Conservation (phyloP, 2,329 filamentous ascomycete genomes). For the Daldinia eschscholtzii region DNA sequence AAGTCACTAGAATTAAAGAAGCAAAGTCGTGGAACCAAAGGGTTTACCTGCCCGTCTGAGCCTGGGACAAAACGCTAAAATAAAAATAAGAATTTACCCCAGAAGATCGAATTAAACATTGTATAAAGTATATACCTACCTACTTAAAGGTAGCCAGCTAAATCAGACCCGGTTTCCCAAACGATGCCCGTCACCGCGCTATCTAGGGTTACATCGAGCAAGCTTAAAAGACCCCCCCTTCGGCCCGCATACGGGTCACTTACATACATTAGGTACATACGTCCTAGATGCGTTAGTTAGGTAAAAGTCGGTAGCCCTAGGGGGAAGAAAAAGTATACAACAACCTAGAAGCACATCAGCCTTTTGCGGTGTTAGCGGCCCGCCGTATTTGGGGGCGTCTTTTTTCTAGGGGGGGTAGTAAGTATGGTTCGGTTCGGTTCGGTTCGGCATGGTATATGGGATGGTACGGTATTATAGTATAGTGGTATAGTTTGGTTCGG, state of each 20-base stretch:
- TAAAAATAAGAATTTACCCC: neutral
- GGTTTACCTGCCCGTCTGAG: constrained; percentile 28
- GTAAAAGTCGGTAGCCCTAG: neutral
- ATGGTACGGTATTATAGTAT: neutral
- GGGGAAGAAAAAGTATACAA: neutral
- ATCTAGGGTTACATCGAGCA: constrained; percentile 20
- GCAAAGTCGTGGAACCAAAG: constrained; percentile 8
- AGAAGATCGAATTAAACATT: constrained; percentile 9
- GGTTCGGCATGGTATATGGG: neutral
- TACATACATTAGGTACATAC: constrained; percentile 4
- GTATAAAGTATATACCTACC: neutral
- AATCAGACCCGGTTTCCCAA: neutral
- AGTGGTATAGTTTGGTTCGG: constrained; percentile 10
- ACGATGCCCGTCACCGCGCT: constrained; percentile 1
- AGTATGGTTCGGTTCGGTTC: neutral
- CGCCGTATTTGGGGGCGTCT: constrained; percentile 9
- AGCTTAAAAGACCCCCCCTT: constrained; percentile 2
- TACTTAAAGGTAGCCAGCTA: too few species aligned
- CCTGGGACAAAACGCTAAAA: constrained; percentile 30
- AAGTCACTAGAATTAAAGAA: constrained; percentile 31
- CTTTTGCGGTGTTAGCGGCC: constrained; percentile 24
- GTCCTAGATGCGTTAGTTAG: neutral
- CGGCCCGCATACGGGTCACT: constrained; percentile 17
- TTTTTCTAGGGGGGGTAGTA: neutral
- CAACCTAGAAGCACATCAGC: constrained; percentile 14